Evolutionary conservation across 208 protist species (phyloP).

Genomic region (Trichomonas tenax): DNA sequence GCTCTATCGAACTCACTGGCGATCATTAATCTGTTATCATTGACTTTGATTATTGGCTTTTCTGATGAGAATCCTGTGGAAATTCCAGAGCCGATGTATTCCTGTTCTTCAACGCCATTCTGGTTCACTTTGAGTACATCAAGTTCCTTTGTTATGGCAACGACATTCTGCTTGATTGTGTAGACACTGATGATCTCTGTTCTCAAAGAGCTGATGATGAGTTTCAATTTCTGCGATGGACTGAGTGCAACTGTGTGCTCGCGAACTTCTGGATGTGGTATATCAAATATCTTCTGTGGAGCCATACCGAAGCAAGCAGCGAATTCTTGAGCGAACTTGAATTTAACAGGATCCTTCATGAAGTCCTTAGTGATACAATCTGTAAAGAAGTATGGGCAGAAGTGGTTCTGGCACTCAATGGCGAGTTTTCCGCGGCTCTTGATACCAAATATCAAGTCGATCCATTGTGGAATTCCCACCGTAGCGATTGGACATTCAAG

Average conservation of each 20-base stretch:
- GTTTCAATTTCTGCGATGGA: background rate
- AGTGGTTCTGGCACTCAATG: background rate
- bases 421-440: conserved; percentile 24
- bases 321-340: background rate
- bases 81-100: background rate
- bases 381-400: background rate
- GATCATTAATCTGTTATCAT: background rate
- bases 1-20: background rate
- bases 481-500: conserved; percentile 46
- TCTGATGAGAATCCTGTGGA: background rate
- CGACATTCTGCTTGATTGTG: background rate
- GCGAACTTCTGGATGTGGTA: background rate
- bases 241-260: background rate
- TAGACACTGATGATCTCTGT: background rate
- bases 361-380: background rate
- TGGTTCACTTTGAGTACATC: background rate
- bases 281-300: background rate
- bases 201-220: background rate
- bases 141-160: background rate
- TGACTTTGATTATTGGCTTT: background rate
- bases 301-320: background rate
- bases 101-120: background rate
- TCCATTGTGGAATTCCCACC: conserved; percentile 47
- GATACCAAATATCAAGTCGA: conserved; percentile 57
- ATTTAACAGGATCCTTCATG: background rate